Evolutionary conservation across 345 rosid genomes (phyloP).

Genomic region (Brassica carinata): DNA sequence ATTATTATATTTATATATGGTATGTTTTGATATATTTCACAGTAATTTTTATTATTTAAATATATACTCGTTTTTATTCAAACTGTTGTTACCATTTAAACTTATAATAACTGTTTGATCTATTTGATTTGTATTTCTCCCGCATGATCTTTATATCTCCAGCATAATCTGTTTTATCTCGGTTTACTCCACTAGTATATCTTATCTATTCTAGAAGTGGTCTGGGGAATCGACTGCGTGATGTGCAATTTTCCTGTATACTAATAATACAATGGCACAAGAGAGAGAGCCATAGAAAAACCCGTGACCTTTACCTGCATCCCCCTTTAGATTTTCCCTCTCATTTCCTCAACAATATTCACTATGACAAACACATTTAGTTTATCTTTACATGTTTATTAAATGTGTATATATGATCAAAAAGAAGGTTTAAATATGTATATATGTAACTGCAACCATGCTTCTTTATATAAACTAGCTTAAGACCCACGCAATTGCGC

Average conservation of each 20-base stretch:
- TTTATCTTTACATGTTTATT: conserved; percentile 6
- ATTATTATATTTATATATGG: no score
- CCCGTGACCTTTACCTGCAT: conserved; percentile 30
- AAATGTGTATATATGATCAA: not conserved
- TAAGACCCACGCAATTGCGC: no score
- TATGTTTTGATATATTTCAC: no score
- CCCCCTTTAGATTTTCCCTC: conserved; percentile 3
- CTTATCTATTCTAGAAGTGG: not conserved
- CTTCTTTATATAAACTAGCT: not conserved
- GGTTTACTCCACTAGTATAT: not conserved
- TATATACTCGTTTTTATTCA: no score
- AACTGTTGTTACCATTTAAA: no score
- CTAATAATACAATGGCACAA: conserved; percentile 11
- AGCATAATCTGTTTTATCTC: no score
- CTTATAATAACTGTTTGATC: no score
- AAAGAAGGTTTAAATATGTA: not conserved
- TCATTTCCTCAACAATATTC: conserved; percentile 13
- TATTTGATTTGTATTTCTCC: no score
- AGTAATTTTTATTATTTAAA: no score
- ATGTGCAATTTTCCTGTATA: not conserved
- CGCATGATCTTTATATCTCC: no score
- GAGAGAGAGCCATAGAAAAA: not conserved
- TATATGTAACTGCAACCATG: not conserved
- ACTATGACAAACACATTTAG: not conserved
- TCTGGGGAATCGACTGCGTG: not conserved